phyloP scores from a whole-genome alignment of 805 yeast genomes.

The Candida sphagnicola region DNA sequence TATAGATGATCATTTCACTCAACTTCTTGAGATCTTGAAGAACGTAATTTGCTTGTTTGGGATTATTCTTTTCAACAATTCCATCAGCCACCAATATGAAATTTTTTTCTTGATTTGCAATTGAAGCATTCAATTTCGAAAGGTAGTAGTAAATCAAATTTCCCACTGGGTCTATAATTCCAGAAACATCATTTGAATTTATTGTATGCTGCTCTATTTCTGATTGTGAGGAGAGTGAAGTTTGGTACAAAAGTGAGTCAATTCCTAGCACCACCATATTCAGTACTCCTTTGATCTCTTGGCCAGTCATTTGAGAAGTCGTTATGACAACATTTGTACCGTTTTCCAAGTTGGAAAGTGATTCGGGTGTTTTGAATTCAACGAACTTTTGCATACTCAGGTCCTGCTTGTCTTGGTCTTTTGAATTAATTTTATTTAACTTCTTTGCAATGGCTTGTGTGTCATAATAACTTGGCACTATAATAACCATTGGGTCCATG shows the following conservation, averaged over 20 bases:
- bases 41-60: constrained; percentile 1
- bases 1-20: constrained; percentile 14
- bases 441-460: constrained; percentile 1
- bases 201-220: background rate
- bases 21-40: constrained; percentile 11
- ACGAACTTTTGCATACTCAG: background rate
- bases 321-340: constrained; percentile 5
- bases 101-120: constrained; percentile 21
- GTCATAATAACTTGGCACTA: constrained; percentile 14
- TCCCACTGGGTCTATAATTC: constrained; percentile 16
- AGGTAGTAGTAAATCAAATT: constrained; percentile 17
- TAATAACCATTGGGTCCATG: constrained; percentile 9
- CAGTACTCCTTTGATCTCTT: constrained; percentile 5
- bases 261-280: constrained; percentile 16
- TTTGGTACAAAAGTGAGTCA: constrained; percentile 18
- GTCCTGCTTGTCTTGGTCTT: background rate
- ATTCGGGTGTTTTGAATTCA: background rate
- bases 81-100: constrained; percentile 11
- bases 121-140: constrained; percentile 9
- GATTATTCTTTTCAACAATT: background rate
- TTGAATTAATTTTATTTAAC: constrained; percentile 1
- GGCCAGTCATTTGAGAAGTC: constrained; percentile 14
- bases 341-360: background rate
- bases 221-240: constrained; percentile 10
- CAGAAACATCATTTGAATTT: constrained; percentile 9